Base-by-base conservation (phyloP, 23 red algal genomes). In the Gracilaria gracilis region DNA sequence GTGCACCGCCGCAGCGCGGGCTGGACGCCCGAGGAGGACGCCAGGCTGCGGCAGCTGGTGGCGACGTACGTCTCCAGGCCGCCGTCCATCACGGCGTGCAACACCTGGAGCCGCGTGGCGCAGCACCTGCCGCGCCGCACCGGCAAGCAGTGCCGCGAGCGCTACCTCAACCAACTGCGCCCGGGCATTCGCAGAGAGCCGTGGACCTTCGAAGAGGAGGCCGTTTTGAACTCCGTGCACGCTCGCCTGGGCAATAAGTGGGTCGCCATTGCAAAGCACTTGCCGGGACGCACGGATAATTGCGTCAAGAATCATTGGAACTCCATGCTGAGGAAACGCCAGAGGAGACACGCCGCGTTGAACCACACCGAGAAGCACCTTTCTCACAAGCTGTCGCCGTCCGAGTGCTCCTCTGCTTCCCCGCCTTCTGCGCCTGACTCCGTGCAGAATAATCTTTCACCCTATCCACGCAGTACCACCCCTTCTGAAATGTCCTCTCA, bases 221-320 rank as follows among this genome's bases (percentile, higher is more conserved):
- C 82, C 48, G 89, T 81, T 35, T 70, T 98, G 37, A 70, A 86
- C 40, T 42, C 83, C 59, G n/a, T 88, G 4, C 96, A 98, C 44
- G 90, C 50, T 28, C 55, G 79, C 14, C 73, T 88, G 35, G 96
- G 96, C 28, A 98, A 98, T 61, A 88, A 85, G 44, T 98, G 96
- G 96, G 96, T 94, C n/a, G 65, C 82, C 34, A 98, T 98, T 54
- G 89, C 92, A 11, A 72, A 62, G n/a, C 61, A 71, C 25, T 55
- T 98, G 61, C 96, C 93, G n/a, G 96, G 96, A 27, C 90, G 96
- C 48, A 98, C 96, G 7, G 96, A 98, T 66, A 98, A 98, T 79
- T 86, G 82, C 48, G 93, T 98, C 61, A 98, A 98, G 96, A 98
- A 98, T 79, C 82, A 91, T 82, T 98, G 93, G 93, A 98, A 98